phyloP scores from a whole-genome alignment of 2,329 filamentous ascomycete genomes.

The Didymella sp. region DNA sequence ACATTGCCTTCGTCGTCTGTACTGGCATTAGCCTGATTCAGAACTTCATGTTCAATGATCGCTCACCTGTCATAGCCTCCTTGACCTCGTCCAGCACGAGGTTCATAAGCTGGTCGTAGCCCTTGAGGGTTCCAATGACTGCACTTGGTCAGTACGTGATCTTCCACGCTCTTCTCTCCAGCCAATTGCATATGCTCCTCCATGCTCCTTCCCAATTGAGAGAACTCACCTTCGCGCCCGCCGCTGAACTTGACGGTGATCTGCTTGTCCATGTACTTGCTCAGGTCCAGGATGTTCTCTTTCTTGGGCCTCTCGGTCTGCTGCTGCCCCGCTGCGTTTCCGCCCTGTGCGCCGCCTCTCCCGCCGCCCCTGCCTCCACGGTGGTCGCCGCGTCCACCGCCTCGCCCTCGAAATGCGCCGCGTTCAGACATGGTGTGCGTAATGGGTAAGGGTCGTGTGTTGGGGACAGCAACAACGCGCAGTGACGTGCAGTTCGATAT shows the following conservation, averaged over 20 bases:
- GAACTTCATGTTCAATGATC: not conserved
- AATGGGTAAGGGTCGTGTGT: constrained; percentile 13
- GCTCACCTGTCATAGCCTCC: constrained; percentile 84
- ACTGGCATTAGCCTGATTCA: constrained; percentile 2
- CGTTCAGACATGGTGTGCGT: constrained; percentile 61
- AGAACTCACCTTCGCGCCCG: constrained; percentile 77
- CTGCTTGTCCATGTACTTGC: constrained; percentile 96
- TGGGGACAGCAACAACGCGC: constrained; percentile 17
- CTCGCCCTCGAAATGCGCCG: constrained; percentile 58
- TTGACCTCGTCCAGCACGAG: constrained; percentile 93
- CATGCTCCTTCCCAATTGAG: not conserved
- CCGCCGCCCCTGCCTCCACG: constrained; percentile 54
- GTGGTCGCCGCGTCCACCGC: constrained; percentile 36
- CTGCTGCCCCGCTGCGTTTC: constrained; percentile 35
- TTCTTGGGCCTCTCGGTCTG: constrained; percentile 82
- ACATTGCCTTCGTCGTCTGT: constrained; percentile 93
- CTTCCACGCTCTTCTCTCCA: not conserved
- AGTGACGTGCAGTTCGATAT: constrained; percentile 33
- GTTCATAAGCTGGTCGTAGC: constrained; percentile 98
- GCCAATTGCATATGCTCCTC: constrained; percentile 1
- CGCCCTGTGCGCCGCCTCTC: constrained; percentile 47
- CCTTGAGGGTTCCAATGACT: constrained; percentile 91
- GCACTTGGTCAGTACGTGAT: constrained; percentile 20
- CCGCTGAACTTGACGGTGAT: constrained; percentile 97
- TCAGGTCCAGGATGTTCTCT: constrained; percentile 95